Conservation (phyloP, 306 rosid genomes). For the Morella rubra region DNA sequence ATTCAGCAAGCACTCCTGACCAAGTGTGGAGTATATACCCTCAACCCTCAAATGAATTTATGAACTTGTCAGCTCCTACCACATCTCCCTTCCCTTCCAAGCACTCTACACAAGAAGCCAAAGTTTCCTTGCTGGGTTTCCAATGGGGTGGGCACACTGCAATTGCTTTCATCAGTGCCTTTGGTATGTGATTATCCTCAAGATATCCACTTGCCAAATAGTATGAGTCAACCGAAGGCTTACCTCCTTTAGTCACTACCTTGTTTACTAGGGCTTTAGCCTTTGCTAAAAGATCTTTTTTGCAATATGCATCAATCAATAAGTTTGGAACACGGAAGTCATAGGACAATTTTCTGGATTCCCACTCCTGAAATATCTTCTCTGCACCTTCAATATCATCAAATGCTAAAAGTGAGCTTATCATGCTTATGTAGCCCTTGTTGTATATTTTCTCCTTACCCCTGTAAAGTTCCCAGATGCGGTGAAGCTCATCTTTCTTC, state of each 20-base stretch:
- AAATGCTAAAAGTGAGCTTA: constrained; percentile 21
- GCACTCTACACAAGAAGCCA: constrained; percentile 1
- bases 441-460: constrained; percentile 14
- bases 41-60: constrained; percentile 6
- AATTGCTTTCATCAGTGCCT: constrained; percentile 22
- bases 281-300: constrained; percentile 21
- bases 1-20: constrained; percentile 16
- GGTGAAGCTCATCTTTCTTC: constrained; percentile 25
- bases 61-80: constrained; percentile 10
- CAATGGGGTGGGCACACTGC: neutral
- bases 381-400: constrained; percentile 28
- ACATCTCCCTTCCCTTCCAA: constrained; percentile 21
- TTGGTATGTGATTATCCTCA: constrained; percentile 4
- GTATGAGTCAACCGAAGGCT: constrained; percentile 6
- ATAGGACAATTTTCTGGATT: constrained; percentile 12
- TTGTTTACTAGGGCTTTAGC: constrained; percentile 22
- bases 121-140: constrained; percentile 1
- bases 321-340: constrained; percentile 25
- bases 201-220: constrained; percentile 15
- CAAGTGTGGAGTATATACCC: neutral
- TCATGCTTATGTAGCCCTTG: constrained; percentile 22
- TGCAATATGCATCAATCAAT: constrained; percentile 22
- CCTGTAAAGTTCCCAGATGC: constrained; percentile 26
- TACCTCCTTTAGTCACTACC: neutral
- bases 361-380: constrained; percentile 36